phyloP scores from a whole-genome alignment of 176 grass and related monocot genomes.

The Carex littledalei region DNA sequence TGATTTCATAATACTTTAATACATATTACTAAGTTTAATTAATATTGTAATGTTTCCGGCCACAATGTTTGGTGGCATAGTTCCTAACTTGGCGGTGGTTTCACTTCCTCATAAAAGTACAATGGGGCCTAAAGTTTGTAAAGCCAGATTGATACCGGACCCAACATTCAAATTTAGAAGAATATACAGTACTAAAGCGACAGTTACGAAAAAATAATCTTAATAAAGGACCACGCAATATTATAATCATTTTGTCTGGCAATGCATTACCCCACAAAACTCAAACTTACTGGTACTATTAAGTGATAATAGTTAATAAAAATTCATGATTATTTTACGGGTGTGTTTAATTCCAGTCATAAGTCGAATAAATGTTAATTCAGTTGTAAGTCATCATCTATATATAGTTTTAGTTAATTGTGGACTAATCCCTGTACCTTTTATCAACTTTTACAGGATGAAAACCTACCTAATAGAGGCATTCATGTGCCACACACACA shows the following conservation, averaged over 20 bases:
- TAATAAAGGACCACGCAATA: not conserved
- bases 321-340: not conserved
- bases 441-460: conserved; percentile 37
- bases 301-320: not conserved
- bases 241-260: not conserved
- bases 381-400: not conserved
- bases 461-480: conserved; percentile 71
- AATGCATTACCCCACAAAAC: not conserved
- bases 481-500: conserved; percentile 97
- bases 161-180: not conserved
- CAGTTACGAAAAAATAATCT: not conserved
- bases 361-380: not conserved
- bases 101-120: not conserved
- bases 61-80: conserved; percentile 10
- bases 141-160: not conserved
- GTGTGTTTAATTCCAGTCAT: not conserved
- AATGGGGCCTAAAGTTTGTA: not conserved
- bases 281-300: not conserved
- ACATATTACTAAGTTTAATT: conserved; percentile 15
- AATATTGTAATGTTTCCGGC: not conserved
- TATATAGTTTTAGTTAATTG: not conserved
- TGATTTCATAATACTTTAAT: not conserved
- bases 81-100: conserved; percentile 14
- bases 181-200: not conserved
- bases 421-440: not conserved